Base-by-base conservation (phyloP, 345 rosid genomes). In the Sisymbrium altissimum region DNA sequence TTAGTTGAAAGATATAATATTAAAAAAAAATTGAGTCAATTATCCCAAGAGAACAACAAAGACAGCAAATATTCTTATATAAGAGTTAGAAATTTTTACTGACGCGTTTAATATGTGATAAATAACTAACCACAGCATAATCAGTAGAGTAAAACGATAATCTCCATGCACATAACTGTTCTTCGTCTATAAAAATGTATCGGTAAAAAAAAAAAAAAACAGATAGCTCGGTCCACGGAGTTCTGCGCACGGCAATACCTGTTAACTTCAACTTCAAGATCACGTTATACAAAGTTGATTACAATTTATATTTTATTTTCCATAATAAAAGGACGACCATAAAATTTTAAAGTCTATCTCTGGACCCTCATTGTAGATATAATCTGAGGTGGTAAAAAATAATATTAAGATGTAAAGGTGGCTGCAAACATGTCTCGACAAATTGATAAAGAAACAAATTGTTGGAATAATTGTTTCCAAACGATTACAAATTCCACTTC, bases 241-340 rank as follows among this genome's bases (percentile, higher is more conserved):
- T 29, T 29, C 32, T 29, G 32, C 32, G 32, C 32, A 29, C 32
- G 7, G 40, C 12, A 36, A 25, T 44, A 5, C 39, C 4, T 15
- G 40, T 5, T 63, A 64, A 27, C 43, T 64, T 64, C 15, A 64
- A 27, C 43, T 64, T 64, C 15, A 45, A 64, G 9, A 45, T 45
- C 68, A 64, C 68, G 68, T 45, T 64, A 46, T 29, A 29, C 68
- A 18, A 12, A 64, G 29, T 45, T 64, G 41, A 57, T 45, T n/a
- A 11, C 27, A 44, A 38, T 38, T 44, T 23, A 23, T 23, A 32
- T 32, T 56, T n/a, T n/a, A n/a, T n/a, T n/a, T n/a, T 33, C 33
- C 14, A 6, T 32, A 17, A 46, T 1, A 64, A 10, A 19, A 2
- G 17, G 58, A 15, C 10, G 43, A 64, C 13, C 29, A 7, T 4